Evolutionary conservation across 2,329 filamentous ascomycete genomes (phyloP), one percentile per base, ranked within the genome.

Genomic region (Xylariaceae sp.): DNA sequence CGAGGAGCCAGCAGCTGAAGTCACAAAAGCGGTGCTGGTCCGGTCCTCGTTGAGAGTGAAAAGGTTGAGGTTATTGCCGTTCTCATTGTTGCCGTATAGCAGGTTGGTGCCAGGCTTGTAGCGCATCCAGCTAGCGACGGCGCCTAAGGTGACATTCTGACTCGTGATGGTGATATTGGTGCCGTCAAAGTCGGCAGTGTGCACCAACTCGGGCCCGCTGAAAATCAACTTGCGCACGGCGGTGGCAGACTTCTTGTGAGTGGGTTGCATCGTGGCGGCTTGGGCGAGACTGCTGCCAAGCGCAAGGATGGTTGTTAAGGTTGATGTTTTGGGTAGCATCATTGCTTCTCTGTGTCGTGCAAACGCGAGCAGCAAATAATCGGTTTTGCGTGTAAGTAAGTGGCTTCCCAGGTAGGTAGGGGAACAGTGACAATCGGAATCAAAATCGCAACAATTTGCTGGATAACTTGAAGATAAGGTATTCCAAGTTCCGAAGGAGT

Each of bases 1-100:
- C 0, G 50, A 33, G 33, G 69, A 70, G 32, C 67, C 71, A 5
- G 57, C 63, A 41, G 52, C 56, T 16, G 61, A 53, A 3, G 63
- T 54, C 29, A 62, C 55, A 10, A 56, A 54, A 2, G 42, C 48
- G 1, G 71, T 56, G 29, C 57, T 57, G 49, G 63, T 62, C 33
- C 53, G 54, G 27, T 52, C 49, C 4, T 58, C 49, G 48, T 72
- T 64, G 23, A 73, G 61, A 16, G 57, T 62, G 55, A 72, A 73
- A 14, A 69, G 55, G 47, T 67, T 65, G n/a, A 70, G 60, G 36
- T 59, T 54, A 40, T 60, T 58, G 52, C 64, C 62, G 52, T 68
- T 69, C 65, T 79, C 75, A 50, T 78, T 67, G 17, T 73, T 69
- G 36, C 70, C 70, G 47, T 74, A 77, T 35, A 78, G 47, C 4